These are phyloP conservation scores for Schizopora paradoxa DNA, from an alignment of 1,284 basidiomycete genomes.

Conservation along the genomic window DNA sequence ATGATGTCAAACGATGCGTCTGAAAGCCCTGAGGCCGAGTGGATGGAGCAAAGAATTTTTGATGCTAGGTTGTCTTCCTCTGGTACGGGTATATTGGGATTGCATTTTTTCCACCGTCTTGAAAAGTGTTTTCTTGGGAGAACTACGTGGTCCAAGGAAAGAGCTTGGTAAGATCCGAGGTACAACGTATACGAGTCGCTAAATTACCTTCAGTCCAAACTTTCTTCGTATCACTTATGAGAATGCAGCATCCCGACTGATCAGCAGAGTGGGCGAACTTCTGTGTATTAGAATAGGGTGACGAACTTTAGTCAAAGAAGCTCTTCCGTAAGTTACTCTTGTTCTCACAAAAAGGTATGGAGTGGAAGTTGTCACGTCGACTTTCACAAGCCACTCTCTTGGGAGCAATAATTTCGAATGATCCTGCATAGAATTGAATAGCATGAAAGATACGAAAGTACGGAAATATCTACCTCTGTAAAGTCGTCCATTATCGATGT, in stretches of 20 bases:
- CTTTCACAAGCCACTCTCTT: slow-evolving; percentile 70
- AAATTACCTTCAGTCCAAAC: slow-evolving; percentile 69
- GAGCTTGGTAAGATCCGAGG: slow-evolving; percentile 18
- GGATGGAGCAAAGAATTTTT: slow-evolving; percentile 43
- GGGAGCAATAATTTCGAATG: slow-evolving; percentile 48
- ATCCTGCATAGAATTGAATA: slow-evolving; percentile 37
- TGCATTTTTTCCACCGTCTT: slow-evolving; percentile 60
- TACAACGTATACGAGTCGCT: neutral
- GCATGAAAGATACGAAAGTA: slow-evolving; percentile 1
- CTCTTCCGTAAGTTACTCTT: slow-evolving; percentile 6
- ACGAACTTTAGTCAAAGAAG: slow-evolving; percentile 20
- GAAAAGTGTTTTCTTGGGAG: slow-evolving; percentile 54
- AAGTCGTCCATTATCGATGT: slow-evolving; percentile 43
- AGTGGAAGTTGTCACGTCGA: slow-evolving; percentile 49
- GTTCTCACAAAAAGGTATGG: slow-evolving; percentile 66
- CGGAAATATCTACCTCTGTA: slow-evolving; percentile 45
- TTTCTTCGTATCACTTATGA: slow-evolving; percentile 67
- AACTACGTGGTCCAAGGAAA: slow-evolving; percentile 33
- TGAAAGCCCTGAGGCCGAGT: slow-evolving; percentile 51
- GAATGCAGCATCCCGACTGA: slow-evolving; percentile 50
- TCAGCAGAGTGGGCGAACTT: slow-evolving; percentile 32
- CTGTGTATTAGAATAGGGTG: slow-evolving; percentile 34
- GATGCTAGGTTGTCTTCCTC: slow-evolving; percentile 43
- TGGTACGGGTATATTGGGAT: slow-evolving; percentile 29
- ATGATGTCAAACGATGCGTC: slow-evolving; percentile 55